Evolutionary conservation across 2,329 filamentous ascomycete genomes (phyloP).

Genomic region (Cercospora sojina): DNA sequence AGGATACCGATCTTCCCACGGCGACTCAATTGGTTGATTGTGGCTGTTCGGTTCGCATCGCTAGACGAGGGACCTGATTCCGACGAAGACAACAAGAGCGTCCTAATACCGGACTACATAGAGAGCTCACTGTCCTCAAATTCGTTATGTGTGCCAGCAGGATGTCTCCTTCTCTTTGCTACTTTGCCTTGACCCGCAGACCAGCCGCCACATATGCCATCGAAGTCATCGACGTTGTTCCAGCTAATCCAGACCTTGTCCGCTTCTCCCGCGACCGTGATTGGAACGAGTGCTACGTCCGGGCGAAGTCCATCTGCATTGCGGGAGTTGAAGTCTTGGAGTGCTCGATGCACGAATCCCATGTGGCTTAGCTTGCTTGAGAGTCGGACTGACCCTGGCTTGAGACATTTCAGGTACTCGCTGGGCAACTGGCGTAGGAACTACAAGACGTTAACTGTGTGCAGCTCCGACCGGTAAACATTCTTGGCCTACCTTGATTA

Average conservation of each 20-base stretch:
- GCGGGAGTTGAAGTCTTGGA: slow-evolving; percentile 14
- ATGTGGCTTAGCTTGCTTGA: slow-evolving; percentile 6
- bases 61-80: background rate
- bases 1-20: background rate
- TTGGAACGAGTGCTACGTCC: slow-evolving; percentile 7
- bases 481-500: slow-evolving; percentile 8
- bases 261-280: slow-evolving; percentile 9
- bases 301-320: slow-evolving; percentile 6
- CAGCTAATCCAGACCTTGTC: slow-evolving; percentile 4
- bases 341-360: slow-evolving; percentile 5
- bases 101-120: background rate
- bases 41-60: background rate
- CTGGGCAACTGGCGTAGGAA: slow-evolving; percentile 2
- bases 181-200: background rate
- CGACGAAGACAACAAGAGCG: background rate
- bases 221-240: slow-evolving; percentile 7
- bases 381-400: slow-evolving; percentile 6
- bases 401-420: background rate
- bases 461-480: background rate
- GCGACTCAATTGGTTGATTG: background rate
- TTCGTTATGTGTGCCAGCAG: background rate
- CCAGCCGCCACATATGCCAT: slow-evolving; percentile 10
- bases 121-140: slow-evolving; percentile 3
- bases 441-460: background rate
- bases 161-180: slow-evolving; percentile 6